Conservation (phyloP, 331 rosid species). For the Dryas integrifolia region DNA sequence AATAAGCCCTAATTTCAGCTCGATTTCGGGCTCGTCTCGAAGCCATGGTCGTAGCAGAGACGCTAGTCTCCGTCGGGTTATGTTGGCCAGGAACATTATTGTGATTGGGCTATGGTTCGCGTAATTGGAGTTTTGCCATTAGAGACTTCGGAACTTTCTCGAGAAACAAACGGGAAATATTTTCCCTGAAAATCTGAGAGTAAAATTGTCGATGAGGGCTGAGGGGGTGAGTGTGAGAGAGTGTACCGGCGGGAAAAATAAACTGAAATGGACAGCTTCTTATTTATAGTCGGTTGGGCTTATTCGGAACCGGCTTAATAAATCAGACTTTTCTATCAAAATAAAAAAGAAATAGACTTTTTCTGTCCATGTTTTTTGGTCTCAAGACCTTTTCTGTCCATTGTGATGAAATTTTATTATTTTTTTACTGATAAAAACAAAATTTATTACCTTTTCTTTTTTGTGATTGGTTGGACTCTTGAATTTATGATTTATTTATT, state of each 20-base stretch:
- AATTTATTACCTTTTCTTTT: too few species aligned
- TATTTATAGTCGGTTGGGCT: background rate
- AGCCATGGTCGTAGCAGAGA: conserved; percentile 82
- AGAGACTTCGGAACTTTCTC: conserved; percentile 17
- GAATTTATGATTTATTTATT: too few species aligned
- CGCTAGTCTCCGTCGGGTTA: conserved; percentile 54
- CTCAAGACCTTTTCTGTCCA: too few species aligned
- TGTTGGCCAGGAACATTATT: conserved; percentile 45
- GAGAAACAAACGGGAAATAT: conserved; percentile 13
- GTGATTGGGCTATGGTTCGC: background rate
- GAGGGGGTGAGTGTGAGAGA: background rate
- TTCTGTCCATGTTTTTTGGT: too few species aligned
- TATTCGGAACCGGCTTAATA: background rate
- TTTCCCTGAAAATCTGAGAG: background rate
- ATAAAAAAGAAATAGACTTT: too few species aligned
- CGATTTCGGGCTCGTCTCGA: conserved; percentile 56
- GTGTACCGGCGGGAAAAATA: conserved; percentile 25
- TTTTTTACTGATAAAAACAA: too few species aligned
- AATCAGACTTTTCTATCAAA: too few species aligned
- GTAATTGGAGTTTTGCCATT: conserved; percentile 6
- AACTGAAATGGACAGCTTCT: background rate
- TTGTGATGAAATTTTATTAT: too few species aligned
- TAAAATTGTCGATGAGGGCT: background rate
- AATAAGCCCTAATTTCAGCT: conserved; percentile 55
- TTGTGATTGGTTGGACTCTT: too few species aligned